Conservation (phyloP, 208 protist genomes). For the Naegleria lovaniensis region DNA sequence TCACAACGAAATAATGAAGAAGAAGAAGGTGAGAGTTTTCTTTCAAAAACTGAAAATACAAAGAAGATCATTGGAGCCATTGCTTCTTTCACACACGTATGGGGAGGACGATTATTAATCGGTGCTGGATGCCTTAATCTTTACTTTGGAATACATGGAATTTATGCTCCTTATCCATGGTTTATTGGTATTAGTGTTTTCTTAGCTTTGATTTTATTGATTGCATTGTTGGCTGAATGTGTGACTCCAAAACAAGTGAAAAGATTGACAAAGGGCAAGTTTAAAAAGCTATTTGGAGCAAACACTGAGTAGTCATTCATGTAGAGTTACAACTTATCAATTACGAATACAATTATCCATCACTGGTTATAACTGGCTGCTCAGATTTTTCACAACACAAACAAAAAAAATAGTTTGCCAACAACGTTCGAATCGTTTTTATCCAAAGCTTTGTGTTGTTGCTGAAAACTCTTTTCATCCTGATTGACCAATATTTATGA, state of each 20-base stretch:
- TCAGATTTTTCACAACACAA: too few relatives aligned
- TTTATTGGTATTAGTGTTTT: background rate
- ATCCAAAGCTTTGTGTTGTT: too few relatives aligned
- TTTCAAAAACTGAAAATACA: background rate
- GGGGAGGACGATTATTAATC: background rate
- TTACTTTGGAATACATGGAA: background rate
- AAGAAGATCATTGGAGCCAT: background rate
- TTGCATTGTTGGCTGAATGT: background rate
- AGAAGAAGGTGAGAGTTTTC: background rate
- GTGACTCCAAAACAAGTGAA: background rate
- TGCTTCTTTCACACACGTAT: background rate
- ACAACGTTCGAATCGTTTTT: too few relatives aligned
- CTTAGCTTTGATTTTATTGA: background rate
- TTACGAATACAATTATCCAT: too few relatives aligned
- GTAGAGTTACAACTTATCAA: too few relatives aligned
- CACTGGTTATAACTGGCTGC: too few relatives aligned
- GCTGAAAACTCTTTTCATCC: too few relatives aligned
- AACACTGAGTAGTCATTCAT: too few relatives aligned
- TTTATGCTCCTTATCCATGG: background rate
- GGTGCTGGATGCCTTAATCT: background rate
- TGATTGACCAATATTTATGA: too few relatives aligned
- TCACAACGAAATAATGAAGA: background rate
- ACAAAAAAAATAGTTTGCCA: too few relatives aligned
- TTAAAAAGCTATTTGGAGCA: background rate
- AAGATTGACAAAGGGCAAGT: background rate